These are phyloP conservation scores for Myxozyma sirexii DNA, from an alignment of 805 yeast genomes.

Conservation along the genomic window DNA sequence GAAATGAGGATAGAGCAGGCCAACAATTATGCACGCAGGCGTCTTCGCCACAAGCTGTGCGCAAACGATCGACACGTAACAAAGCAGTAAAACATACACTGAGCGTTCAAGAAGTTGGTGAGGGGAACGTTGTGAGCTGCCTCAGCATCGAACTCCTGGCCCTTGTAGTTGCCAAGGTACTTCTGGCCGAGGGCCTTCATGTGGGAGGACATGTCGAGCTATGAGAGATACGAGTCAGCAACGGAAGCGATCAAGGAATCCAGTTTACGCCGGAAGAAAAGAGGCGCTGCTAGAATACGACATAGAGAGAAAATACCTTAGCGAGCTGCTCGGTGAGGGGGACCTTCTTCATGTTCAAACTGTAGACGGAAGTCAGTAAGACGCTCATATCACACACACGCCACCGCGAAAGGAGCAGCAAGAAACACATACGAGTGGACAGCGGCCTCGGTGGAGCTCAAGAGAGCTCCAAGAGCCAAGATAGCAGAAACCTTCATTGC, in stretches of 20 bases:
- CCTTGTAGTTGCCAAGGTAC: slow-evolving; percentile 56
- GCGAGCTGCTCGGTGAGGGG: slow-evolving; percentile 60
- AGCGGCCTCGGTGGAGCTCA: slow-evolving; percentile 38
- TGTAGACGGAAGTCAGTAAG: slow-evolving; percentile 41
- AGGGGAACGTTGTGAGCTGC: slow-evolving; percentile 75
- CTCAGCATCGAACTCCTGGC: slow-evolving; percentile 39
- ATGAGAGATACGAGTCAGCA: background rate
- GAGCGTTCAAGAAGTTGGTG: slow-evolving; percentile 93
- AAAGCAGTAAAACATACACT: slow-evolving; percentile 45
- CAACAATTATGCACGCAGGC: background rate
- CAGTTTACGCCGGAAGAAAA: background rate
- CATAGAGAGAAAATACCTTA: slow-evolving; percentile 42
- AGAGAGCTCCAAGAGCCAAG: slow-evolving; percentile 30
- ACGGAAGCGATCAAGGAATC: background rate
- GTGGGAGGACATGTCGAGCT: slow-evolving; percentile 45
- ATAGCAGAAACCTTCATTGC: slow-evolving; percentile 33
- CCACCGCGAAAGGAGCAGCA: background rate
- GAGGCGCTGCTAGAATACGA: background rate
- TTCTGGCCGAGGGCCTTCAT: slow-evolving; percentile 62
- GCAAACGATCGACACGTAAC: background rate
- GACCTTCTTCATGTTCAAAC: slow-evolving; percentile 61
- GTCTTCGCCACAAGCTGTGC: background rate
- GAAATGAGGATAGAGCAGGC: background rate
- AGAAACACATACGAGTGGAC: slow-evolving; percentile 41
- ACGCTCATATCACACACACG: background rate